Evolutionary conservation across 495 filamentous ascomycete genomes (phyloP), one percentile per base, ranked within the genome.

Genomic region (Talaromyces trachyspermus): DNA sequence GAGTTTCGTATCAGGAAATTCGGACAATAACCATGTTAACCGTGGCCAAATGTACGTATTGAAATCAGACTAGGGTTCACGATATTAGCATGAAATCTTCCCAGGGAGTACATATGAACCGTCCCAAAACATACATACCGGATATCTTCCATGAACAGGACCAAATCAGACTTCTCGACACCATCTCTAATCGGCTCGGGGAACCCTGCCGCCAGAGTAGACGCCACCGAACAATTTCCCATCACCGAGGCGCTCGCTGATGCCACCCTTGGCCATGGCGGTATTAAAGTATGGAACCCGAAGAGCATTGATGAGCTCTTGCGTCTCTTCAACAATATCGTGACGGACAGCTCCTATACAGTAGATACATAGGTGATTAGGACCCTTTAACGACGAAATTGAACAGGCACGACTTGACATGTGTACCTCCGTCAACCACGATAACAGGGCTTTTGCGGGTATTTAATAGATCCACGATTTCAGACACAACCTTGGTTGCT

Each of bases 191-290:
- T 81, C 18, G 67, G 77, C 1, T 71, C 61, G 23, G 75, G 68
- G 18, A 75, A 80, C n/a, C 79, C 86, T 46, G n/a, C 72, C 69
- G 18, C 86, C 86, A 3, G 78, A 78, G 58, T 90, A 88, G 3
- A 89, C 84, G 24, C 86, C 86, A 23, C 83, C 83, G 56, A 81
- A 90, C 45, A 66, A 74, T 2, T 75, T 67, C 4, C 24, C 25
- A 9, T 27, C 15, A 17, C 41, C 41, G 17, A 78, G 65, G 1
- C 70, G 76, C 55, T 91, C 85, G 52, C 89, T 72, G 42, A 89
- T 72, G 17, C 78, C 81, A 30, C 86, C 75, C 62, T 88, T 89
- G 44, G 85, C 83, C 85, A 88, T 86, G 6, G 86, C 84, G 0
- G 84, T 79, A 18, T 85, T 80, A 57, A 88, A 89, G 1, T 78